Percentiles rank a stretch among this genome's conserved stretches.
Evolutionary conservation across 306 rosid species (phyloP).

Genomic region (Prunus mongolica): DNA sequence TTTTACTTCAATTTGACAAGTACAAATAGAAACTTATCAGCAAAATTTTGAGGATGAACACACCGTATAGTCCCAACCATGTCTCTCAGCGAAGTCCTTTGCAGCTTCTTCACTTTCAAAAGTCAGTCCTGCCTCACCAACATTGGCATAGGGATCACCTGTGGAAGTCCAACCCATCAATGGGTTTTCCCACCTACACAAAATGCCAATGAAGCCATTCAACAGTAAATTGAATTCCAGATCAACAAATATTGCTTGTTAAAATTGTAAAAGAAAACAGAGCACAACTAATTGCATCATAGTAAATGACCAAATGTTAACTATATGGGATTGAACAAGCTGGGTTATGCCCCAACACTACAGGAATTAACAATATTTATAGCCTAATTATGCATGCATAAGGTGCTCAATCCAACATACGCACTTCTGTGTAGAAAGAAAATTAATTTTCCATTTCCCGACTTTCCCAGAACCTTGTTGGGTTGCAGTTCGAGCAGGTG

Average conservation of each 20-base stretch:
- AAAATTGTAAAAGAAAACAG: background rate
- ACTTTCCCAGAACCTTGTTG: slow-evolving; percentile 35
- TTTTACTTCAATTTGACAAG: background rate
- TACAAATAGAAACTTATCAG: background rate
- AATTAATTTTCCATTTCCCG: slow-evolving; percentile 36
- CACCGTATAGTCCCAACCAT: slow-evolving; percentile 37
- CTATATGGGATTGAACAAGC: background rate
- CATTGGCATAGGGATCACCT: slow-evolving; percentile 44
- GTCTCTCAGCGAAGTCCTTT: slow-evolving; percentile 30
- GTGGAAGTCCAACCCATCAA: slow-evolving; percentile 49
- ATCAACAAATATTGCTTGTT: background rate
- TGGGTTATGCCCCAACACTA: background rate
- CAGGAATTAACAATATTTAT: background rate
- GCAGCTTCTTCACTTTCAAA: slow-evolving; percentile 41
- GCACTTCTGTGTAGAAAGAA: slow-evolving; percentile 34
- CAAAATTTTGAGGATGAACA: background rate
- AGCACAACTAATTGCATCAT: background rate
- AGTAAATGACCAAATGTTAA: background rate
- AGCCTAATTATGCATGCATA: background rate
- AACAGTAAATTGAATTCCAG: background rate
- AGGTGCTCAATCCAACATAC: slow-evolving; percentile 5
- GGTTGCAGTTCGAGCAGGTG: slow-evolving; percentile 33
- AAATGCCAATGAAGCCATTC: background rate
- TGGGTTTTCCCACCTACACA: slow-evolving; percentile 41
- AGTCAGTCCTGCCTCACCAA: slow-evolving; percentile 34